Evolutionary conservation across 306 rosid species (phyloP), one percentile per base, ranked within the genome.

Genomic region (Canavalia ensiformis): DNA sequence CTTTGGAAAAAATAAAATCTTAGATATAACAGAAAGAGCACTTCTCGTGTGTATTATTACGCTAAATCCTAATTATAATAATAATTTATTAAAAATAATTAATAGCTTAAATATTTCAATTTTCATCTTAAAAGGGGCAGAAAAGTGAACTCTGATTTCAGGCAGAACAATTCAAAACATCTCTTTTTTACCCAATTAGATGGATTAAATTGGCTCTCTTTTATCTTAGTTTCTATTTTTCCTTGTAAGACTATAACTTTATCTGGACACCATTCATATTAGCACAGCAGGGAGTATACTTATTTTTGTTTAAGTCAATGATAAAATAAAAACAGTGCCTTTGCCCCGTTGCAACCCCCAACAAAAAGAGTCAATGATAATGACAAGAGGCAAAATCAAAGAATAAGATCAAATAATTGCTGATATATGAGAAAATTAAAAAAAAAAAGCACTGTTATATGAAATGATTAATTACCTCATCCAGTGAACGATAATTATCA

Each of bases 401-500:
- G 44, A 49, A 46, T 4, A 39, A 45, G 28, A 75, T 74, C 37
- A 75, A 84, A 75, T 39, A 33, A 12, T 39, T 55, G 42, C 79
- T 45, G 41, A 65, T 12, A 66, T 12, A 66, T 6, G 66, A 55
- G 25, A 41, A 75, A 57, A 78, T n/a, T 25, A 51, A 41, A 58
- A 37, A 73, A 83, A 55, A 18, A 18, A 18, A 18, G n/a, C 60
- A 79, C 51, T 80, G 13, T 55, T 69, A 60, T 30, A 58, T 50
- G 79, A 72, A 78, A 34, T 13, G 64, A 57, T 74, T 2, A 83
- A 71, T n/a, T 60, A 84, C 99, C 99, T 95, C 97, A 68, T 93
- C 94, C 55, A 93, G 73, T 68, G 99, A 93, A 35, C 73, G 89
- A 71, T 91, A 95, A 84, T 93, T 74, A 84, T 93, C 99, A 66